These are phyloP conservation scores for Septoria petroselini DNA, from an alignment of 2,329 filamentous ascomycete species.

Conservation along the genomic window DNA sequence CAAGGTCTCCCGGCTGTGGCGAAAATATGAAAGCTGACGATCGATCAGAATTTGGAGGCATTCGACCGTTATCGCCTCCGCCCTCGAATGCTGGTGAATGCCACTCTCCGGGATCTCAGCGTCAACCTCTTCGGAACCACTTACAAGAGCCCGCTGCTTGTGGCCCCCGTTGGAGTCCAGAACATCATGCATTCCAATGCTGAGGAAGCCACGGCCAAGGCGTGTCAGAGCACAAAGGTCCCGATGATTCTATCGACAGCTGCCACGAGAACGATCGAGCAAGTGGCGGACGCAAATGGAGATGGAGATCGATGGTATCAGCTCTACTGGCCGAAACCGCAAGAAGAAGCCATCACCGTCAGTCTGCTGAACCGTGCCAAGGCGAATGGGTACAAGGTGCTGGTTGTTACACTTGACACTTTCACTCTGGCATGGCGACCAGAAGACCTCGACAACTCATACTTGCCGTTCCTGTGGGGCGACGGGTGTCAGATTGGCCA, in stretches of 20 bases:
- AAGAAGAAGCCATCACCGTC: slow-evolving; percentile 60
- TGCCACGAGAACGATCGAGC: slow-evolving; percentile 61
- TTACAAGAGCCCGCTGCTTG: slow-evolving; percentile 54
- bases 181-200: slow-evolving; percentile 63
- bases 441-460: slow-evolving; percentile 28
- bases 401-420: slow-evolving; percentile 72
- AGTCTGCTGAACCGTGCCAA: slow-evolving; percentile 63
- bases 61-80: slow-evolving; percentile 42
- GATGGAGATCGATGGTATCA: slow-evolving; percentile 49
- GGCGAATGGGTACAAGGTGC: slow-evolving; percentile 58
- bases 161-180: slow-evolving; percentile 69
- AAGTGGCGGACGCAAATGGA: slow-evolving; percentile 59
- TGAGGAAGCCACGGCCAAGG: slow-evolving; percentile 62
- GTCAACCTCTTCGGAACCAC: slow-evolving; percentile 40
- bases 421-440: slow-evolving; percentile 68
- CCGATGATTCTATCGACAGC: slow-evolving; percentile 69
- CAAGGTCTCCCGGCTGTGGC: background rate
- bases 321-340: slow-evolving; percentile 62
- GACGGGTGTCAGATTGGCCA: slow-evolving; percentile 54
- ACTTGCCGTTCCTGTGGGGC: slow-evolving; percentile 41
- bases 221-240: slow-evolving; percentile 58
- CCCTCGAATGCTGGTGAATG: slow-evolving; percentile 43
- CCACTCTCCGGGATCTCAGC: slow-evolving; percentile 35
- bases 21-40: background rate
- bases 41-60: slow-evolving; percentile 36